Percentiles rank a stretch among this genome's conserved stretches.
These are phyloP conservation scores for Lithospermum erythrorhizon DNA, from an alignment of 257 asterid species.

Conservation along the genomic window DNA sequence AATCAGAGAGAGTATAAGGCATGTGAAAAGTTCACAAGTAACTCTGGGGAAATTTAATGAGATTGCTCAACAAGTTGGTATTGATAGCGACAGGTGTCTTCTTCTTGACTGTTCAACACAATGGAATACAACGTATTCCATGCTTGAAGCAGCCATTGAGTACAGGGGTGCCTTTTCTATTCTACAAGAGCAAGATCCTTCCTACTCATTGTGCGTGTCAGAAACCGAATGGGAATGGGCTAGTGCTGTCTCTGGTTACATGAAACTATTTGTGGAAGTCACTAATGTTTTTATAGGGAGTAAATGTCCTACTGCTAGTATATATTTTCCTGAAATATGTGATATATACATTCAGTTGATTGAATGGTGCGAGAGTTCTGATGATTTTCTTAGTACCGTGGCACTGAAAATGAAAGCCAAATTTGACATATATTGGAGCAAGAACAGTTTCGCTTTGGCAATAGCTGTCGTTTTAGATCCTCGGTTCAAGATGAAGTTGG, in stretches of 20 bases:
- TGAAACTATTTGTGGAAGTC: conserved; percentile 61
- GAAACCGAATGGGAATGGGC: conserved; percentile 79
- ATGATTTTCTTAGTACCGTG: conserved; percentile 52
- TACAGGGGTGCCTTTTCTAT: conserved; percentile 52
- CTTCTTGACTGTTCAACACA: conserved; percentile 57
- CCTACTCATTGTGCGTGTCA: conserved; percentile 48
- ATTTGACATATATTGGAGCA: conserved; percentile 76
- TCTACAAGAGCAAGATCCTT: conserved; percentile 53
- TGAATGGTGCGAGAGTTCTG: conserved; percentile 80
- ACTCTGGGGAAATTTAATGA: conserved; percentile 53
- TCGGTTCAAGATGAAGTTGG: conserved; percentile 84
- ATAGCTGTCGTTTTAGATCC: conserved; percentile 85
- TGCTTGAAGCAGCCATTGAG: conserved; percentile 74
- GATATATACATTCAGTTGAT: conserved; percentile 70
- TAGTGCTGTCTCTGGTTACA: conserved; percentile 35
- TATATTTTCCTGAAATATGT: conserved; percentile 69
- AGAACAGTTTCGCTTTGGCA: conserved; percentile 64
- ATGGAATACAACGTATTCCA: conserved; percentile 70
- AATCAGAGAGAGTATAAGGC: conserved; percentile 60
- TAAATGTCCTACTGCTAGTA: conserved; percentile 59
- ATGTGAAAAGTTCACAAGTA: conserved; percentile 57
- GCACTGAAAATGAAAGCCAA: conserved; percentile 72
- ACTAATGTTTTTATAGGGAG: conserved; percentile 41
- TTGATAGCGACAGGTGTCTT: conserved; percentile 38
- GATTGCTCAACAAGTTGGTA: conserved; percentile 56